These are phyloP conservation scores for Truncatella angustata DNA, from an alignment of 2,329 filamentous ascomycete genomes.

Conservation along the genomic window DNA sequence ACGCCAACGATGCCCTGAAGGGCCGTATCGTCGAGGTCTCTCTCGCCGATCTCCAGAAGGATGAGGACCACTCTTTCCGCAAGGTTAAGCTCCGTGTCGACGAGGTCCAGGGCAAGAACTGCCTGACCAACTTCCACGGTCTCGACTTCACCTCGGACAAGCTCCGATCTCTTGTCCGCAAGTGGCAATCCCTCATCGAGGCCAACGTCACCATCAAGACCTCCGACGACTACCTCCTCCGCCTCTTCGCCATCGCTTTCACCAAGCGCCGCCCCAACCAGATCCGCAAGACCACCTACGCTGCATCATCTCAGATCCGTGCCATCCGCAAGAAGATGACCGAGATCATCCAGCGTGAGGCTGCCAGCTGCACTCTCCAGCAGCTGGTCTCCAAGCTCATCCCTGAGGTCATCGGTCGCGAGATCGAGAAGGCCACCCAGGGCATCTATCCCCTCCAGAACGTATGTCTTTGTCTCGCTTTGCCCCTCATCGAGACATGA, in stretches of 20 bases:
- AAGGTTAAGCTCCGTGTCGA: slow-evolving; percentile 99
- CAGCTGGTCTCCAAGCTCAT: slow-evolving; percentile 99
- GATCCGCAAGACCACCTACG: slow-evolving; percentile 99
- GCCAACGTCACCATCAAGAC: slow-evolving; percentile 99
- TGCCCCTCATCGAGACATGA: too few relatives aligned
- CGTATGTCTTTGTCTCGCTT: slow-evolving; percentile 52
- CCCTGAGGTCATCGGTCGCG: slow-evolving; percentile 97
- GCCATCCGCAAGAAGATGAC: slow-evolving; percentile 99
- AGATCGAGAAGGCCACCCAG: slow-evolving; percentile 99
- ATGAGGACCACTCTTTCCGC: slow-evolving; percentile 99
- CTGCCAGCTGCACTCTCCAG: slow-evolving; percentile 86
- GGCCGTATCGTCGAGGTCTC: slow-evolving; percentile 99
- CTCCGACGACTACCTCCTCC: slow-evolving; percentile 98
- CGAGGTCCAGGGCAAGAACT: slow-evolving; percentile 99
- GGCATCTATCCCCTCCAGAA: slow-evolving; percentile 99
- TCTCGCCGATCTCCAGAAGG: slow-evolving; percentile 98
- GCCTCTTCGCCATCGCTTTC: slow-evolving; percentile 98
- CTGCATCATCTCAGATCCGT: slow-evolving; percentile 93
- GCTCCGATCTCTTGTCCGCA: slow-evolving; percentile 97
- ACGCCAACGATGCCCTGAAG: slow-evolving; percentile 98
- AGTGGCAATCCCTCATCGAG: slow-evolving; percentile 99
- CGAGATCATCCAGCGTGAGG: slow-evolving; percentile 97
- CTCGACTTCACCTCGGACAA: slow-evolving; percentile 99
- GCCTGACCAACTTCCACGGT: slow-evolving; percentile 99
- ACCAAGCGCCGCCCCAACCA: slow-evolving; percentile 99